A percentile compares a stretch with the other conserved stretches of the same genome.
Evolutionary conservation across 2,329 filamentous ascomycete genomes (phyloP).

Genomic region (Microcyclospora pomicola): DNA sequence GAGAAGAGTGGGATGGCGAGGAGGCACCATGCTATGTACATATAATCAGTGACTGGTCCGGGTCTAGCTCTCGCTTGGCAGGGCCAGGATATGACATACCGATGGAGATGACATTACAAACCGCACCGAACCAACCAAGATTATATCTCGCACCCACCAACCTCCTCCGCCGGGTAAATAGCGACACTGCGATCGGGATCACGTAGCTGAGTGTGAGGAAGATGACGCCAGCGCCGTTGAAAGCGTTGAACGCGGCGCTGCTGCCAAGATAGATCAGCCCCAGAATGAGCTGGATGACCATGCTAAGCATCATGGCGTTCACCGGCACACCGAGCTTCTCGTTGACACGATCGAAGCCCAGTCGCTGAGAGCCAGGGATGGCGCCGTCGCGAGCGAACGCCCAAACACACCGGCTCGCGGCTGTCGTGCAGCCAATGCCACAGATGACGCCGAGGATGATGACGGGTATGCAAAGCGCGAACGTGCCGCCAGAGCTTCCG

Average conservation of each 20-base stretch:
- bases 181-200: slow-evolving; percentile 50
- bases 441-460: slow-evolving; percentile 54
- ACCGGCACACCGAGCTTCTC: slow-evolving; percentile 48
- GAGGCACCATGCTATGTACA: slow-evolving; percentile 39
- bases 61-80: too few species aligned
- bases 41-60: too few species aligned
- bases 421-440: slow-evolving; percentile 56
- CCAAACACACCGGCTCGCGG: slow-evolving; percentile 53
- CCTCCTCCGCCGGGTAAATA: slow-evolving; percentile 46
- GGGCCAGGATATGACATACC: slow-evolving; percentile 34
- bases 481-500: slow-evolving; percentile 41
- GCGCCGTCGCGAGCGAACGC: slow-evolving; percentile 58
- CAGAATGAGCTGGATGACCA: slow-evolving; percentile 49
- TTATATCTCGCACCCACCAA: slow-evolving; percentile 45
- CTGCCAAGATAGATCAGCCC: slow-evolving; percentile 58
- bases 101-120: slow-evolving; percentile 51
- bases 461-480: slow-evolving; percentile 49
- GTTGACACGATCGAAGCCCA: slow-evolving; percentile 47
- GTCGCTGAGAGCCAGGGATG: slow-evolving; percentile 44
- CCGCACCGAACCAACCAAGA: slow-evolving; percentile 46
- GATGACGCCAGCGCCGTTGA: slow-evolving; percentile 42
- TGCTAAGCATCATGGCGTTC: slow-evolving; percentile 60
- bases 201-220: slow-evolving; percentile 56
- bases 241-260: slow-evolving; percentile 56
- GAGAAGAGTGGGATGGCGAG: slow-evolving; percentile 62